Conservation (phyloP, 352 stramenopile species). For the Blastocystis sp. region DNA sequence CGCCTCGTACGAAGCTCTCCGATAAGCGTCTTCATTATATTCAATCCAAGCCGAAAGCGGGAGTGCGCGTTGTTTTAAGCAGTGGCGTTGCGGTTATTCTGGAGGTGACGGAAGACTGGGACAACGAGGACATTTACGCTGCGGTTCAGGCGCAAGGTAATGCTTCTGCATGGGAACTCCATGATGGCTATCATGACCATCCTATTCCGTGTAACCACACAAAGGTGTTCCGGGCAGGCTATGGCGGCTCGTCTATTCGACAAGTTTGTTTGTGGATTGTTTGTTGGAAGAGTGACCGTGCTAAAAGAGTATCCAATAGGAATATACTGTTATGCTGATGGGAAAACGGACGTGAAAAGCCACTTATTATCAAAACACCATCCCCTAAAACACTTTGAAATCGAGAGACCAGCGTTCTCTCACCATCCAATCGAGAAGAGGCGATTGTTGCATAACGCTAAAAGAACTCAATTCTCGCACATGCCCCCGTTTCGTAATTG, state of each 20-base stretch:
- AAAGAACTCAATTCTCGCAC: too few relatives aligned
- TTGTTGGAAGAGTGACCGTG: too few relatives aligned
- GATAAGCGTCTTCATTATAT: neutral
- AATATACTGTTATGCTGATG: too few relatives aligned
- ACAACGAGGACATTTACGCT: neutral
- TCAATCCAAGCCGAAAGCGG: neutral
- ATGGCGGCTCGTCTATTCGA: neutral
- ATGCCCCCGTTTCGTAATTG: too few relatives aligned
- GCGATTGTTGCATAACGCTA: too few relatives aligned
- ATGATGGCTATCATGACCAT: neutral
- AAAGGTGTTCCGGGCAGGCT: neutral
- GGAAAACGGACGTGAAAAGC: too few relatives aligned
- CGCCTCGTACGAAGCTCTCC: neutral
- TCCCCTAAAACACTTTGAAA: too few relatives aligned
- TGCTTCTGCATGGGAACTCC: neutral
- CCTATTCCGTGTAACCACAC: neutral
- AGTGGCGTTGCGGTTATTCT: neutral
- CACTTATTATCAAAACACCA: too few relatives aligned
- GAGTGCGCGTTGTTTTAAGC: neutral
- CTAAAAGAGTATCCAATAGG: too few relatives aligned
- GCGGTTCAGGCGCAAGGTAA: neutral
- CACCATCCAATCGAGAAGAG: too few relatives aligned
- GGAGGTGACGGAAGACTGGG: conserved; percentile 11
- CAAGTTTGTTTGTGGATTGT: neutral
- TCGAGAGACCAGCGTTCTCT: too few relatives aligned